Evolutionary conservation across 1,284 basidiomycete genomes (phyloP), one percentile per base, ranked within the genome.

Genomic region (Sphaerobolus stellatus): DNA sequence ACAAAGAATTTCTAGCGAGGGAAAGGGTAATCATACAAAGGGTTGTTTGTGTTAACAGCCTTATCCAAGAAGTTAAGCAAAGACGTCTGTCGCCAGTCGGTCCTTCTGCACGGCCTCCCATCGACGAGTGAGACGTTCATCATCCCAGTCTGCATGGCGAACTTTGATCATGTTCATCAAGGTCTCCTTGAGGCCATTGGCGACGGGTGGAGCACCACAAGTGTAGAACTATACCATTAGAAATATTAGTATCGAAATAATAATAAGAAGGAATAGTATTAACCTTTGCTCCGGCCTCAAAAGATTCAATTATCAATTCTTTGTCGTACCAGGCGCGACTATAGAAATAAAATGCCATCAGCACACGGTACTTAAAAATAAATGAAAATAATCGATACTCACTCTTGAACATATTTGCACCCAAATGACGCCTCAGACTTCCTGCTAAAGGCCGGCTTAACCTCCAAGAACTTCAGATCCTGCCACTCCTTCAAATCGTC

Each of bases 401-500:
- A 78, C 77, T 78, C 73, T 65, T 80, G 77, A 8, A 80, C 75
- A 59, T 81, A 77, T 62, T 74, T 77, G 64, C 73, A 77, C 2
- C 76, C 77, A 16, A 66, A 57, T 2, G 75, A 75, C 27, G 68
- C 57, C 16, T 74, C 70, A 3, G 66, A 46, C 20, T 62, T 66
- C 33, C 73, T 63, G 30, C 77, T 80, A 61, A 81, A 79, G 14
- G 79, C 77, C 5, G 77, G 75, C 11, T 75, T 70, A n/a, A 82
- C 67, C 55, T 80, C 76, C 16, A 81, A 71, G 3, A 78, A 70
- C 4, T 77, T 79, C 18, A 68, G 59, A 60, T 69, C 66, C 30
- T 62, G 58, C 80, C 79, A 81, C 60, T 73, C 68, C 44, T 63
- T 68, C 38, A 81, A 62, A 58, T 79, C 75, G 24, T 65, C 66